Evolutionary conservation across 257 asterid genomes (phyloP).

Genomic region (Solanum verrucosum): DNA sequence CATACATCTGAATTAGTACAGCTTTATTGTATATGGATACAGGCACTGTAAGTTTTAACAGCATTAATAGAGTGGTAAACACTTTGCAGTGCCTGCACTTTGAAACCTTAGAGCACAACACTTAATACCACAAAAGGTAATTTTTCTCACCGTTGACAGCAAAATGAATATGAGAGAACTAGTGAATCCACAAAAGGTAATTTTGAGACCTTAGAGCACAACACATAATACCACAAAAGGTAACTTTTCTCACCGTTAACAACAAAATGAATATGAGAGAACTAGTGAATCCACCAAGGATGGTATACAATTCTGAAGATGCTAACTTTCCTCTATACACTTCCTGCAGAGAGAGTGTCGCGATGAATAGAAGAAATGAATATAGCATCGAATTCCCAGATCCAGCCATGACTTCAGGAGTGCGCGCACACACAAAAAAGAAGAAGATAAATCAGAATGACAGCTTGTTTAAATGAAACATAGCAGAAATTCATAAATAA

Average conservation of each 20-base stretch:
- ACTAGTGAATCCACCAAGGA: conserved; percentile 78
- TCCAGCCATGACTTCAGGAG: conserved; percentile 51
- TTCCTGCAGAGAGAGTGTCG: conserved; percentile 74
- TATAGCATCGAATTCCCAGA: conserved; percentile 84
- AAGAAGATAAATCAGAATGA: background rate
- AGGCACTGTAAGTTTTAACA: background rate
- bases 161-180: conserved; percentile 44
- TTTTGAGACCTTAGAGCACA: background rate
- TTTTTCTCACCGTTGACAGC: conserved; percentile 54
- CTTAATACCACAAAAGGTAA: background rate
- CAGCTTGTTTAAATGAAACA: background rate
- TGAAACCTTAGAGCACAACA: background rate
- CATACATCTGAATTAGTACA: background rate
- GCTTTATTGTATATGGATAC: background rate
- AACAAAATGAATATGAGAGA: conserved; percentile 66
- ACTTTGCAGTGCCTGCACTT: background rate
- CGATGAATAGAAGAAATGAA: conserved; percentile 65
- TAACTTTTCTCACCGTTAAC: conserved; percentile 48
- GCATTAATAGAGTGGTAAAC: background rate
- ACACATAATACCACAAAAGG: background rate
- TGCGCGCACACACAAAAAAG: background rate
- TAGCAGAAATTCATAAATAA: background rate
- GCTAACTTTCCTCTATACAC: conserved; percentile 70
- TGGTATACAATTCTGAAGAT: conserved; percentile 83
- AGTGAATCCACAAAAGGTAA: conserved; percentile 49